Evolutionary conservation across 108 stramenopile genomes (phyloP).

Genomic region (Schizochytrium sp.): DNA sequence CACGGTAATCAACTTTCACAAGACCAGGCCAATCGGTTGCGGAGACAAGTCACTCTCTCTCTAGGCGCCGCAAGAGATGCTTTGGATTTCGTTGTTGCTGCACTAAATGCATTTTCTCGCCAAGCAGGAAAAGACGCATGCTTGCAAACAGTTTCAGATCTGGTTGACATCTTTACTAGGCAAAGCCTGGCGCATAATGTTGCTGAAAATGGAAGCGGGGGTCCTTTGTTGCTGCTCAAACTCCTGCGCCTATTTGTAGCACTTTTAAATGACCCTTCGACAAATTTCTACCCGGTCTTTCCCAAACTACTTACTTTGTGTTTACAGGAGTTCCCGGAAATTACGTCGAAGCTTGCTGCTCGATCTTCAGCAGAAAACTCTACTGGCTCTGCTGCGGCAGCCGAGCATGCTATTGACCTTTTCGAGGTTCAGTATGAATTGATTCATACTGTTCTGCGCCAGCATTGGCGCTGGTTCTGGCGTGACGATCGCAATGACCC

Average conservation of each 20-base stretch:
- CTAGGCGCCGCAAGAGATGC: constrained; percentile 51
- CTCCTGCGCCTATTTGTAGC: constrained; percentile 33
- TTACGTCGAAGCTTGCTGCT: background rate
- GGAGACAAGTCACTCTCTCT: background rate
- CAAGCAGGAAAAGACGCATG: constrained; percentile 34
- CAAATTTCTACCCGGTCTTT: background rate
- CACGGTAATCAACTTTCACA: background rate
- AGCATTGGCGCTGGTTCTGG: constrained; percentile 50
- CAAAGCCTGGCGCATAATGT: background rate
- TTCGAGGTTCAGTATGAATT: constrained; percentile 50
- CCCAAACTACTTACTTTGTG: constrained; percentile 37
- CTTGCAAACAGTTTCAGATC: constrained; percentile 19
- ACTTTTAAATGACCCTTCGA: constrained; percentile 14
- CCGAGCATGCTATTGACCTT: constrained; percentile 37
- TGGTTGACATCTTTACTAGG: constrained; percentile 27
- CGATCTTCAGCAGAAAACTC: background rate
- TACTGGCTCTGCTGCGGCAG: background rate
- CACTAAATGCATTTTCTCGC: background rate
- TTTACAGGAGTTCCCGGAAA: background rate
- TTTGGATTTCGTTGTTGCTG: constrained; percentile 20
- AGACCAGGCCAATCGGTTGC: background rate
- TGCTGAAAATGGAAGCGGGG: constrained; percentile 40
- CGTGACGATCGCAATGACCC: background rate
- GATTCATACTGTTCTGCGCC: constrained; percentile 20
- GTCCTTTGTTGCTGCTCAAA: constrained; percentile 49